These are phyloP conservation scores for Anisogramma anomala DNA, from an alignment of 2,329 filamentous ascomycete genomes.

Conservation along the genomic window DNA sequence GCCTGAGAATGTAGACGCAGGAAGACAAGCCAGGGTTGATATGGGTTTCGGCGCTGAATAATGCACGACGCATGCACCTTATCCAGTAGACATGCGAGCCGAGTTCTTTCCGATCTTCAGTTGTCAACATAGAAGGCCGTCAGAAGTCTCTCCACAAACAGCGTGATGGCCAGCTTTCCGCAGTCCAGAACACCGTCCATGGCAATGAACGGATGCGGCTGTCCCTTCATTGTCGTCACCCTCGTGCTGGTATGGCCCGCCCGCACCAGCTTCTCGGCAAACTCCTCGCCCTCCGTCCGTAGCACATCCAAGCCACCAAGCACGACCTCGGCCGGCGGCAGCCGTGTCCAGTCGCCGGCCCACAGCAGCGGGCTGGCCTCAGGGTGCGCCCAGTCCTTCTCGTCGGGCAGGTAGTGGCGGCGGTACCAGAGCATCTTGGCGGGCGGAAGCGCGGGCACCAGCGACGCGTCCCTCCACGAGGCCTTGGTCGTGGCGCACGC, in stretches of 20 bases:
- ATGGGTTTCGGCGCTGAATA: no score
- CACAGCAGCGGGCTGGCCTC: constrained; percentile 45
- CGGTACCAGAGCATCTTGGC: constrained; percentile 51
- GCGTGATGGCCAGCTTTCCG: constrained; percentile 36
- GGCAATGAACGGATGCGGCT: constrained; percentile 47
- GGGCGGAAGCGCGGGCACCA: constrained; percentile 40
- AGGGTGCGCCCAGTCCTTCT: constrained; percentile 32
- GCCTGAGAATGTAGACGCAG: no score
- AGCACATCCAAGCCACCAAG: constrained; percentile 47
- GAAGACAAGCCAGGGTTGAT: no score
- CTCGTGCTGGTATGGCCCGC: constrained; percentile 34
- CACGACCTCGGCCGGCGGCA: constrained; percentile 41
- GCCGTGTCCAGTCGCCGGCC: constrained; percentile 33
- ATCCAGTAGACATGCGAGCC: no score
- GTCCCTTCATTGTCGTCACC: constrained; percentile 39
- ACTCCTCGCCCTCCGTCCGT: constrained; percentile 39
- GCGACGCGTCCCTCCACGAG: constrained; percentile 39
- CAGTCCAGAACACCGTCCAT: constrained; percentile 45
- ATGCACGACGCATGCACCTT: no score
- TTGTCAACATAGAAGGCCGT: constrained; percentile 11
- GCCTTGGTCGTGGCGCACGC: constrained; percentile 31
- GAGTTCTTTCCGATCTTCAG: not conserved
- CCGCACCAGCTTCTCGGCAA: constrained; percentile 34
- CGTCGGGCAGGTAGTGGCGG: constrained; percentile 42
- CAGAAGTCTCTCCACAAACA: constrained; percentile 19